phyloP scores from a whole-genome alignment of 805 yeast genomes.

The Priceomyces fermenticarens region DNA sequence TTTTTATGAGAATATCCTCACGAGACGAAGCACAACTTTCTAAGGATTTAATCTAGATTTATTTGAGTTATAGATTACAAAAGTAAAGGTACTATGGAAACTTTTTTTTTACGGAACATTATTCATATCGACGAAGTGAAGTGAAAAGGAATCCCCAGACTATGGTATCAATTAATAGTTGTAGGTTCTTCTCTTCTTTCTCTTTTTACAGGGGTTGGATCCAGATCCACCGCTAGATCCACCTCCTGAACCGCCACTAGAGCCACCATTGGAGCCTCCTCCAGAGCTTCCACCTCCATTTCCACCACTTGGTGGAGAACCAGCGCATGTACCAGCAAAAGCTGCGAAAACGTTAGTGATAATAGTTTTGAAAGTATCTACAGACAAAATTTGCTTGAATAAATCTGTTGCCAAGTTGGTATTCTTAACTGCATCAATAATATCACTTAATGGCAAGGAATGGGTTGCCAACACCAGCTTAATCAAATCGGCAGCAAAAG shows the following conservation, averaged over 20 bases:
- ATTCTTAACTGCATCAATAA: constrained; percentile 29
- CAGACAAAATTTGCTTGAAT: constrained; percentile 30
- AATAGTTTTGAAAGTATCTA: constrained; percentile 31
- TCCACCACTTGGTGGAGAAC: constrained; percentile 9
- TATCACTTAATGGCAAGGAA: constrained; percentile 23
- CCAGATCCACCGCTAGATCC: constrained; percentile 3
- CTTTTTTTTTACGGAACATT: too few species aligned
- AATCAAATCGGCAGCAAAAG: constrained; percentile 35
- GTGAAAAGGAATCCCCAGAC: too few species aligned
- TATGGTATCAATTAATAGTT: constrained; percentile 9
- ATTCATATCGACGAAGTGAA: too few species aligned
- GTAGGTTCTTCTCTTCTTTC: constrained; percentile 30
- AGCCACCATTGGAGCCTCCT: constrained; percentile 8
- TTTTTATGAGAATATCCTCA: too few species aligned
- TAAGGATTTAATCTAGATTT: too few species aligned
- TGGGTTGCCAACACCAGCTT: constrained; percentile 25
- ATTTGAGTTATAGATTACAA: too few species aligned
- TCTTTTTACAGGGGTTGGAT: constrained; percentile 21
- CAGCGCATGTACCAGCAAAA: constrained; percentile 28
- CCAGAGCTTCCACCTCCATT: constrained; percentile 7
- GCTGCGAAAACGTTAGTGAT: constrained; percentile 37
- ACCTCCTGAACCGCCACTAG: constrained; percentile 9
- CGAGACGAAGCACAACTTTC: too few species aligned
- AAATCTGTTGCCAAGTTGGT: constrained; percentile 33
- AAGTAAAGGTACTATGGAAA: too few species aligned